These are phyloP conservation scores for Trypanosoma caninum DNA, from an alignment of 208 protist species.

Conservation along the genomic window DNA sequence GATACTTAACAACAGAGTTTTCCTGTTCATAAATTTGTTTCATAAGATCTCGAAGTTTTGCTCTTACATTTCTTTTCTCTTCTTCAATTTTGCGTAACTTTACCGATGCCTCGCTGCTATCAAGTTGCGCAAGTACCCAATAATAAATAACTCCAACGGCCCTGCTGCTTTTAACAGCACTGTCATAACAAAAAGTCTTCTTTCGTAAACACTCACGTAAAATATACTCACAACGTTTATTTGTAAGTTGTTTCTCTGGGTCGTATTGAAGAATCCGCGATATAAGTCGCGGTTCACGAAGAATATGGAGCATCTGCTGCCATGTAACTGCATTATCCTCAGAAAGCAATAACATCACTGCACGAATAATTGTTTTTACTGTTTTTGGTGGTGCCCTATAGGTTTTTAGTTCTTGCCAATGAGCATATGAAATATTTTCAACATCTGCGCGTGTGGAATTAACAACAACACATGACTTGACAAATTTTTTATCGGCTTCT, in stretches of 20 bases:
- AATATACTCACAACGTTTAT: constrained; percentile 77
- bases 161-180: constrained; percentile 68
- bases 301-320: constrained; percentile 77
- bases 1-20: constrained; percentile 64
- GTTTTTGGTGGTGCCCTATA: constrained; percentile 81
- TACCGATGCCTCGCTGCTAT: constrained; percentile 62
- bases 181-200: constrained; percentile 79
- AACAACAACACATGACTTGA: constrained; percentile 54
- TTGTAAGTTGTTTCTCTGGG: constrained; percentile 62
- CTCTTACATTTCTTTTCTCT: constrained; percentile 46
- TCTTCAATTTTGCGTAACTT: constrained; percentile 52
- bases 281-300: constrained; percentile 77
- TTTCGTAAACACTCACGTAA: constrained; percentile 83
- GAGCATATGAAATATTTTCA: constrained; percentile 63
- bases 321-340: constrained; percentile 76
- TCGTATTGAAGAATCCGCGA: constrained; percentile 65
- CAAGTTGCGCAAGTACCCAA: constrained; percentile 85
- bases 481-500: constrained; percentile 57
- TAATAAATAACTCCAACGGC: constrained; percentile 88
- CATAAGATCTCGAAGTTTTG: constrained; percentile 64
- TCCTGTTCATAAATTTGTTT: constrained; percentile 76
- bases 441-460: constrained; percentile 67
- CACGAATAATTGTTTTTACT: constrained; percentile 70
- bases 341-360: constrained; percentile 83
- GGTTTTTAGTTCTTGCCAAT: constrained; percentile 89